These are phyloP conservation scores for Solanum aculeatissimum DNA, from an alignment of 305 asterid species.

Conservation along the genomic window DNA sequence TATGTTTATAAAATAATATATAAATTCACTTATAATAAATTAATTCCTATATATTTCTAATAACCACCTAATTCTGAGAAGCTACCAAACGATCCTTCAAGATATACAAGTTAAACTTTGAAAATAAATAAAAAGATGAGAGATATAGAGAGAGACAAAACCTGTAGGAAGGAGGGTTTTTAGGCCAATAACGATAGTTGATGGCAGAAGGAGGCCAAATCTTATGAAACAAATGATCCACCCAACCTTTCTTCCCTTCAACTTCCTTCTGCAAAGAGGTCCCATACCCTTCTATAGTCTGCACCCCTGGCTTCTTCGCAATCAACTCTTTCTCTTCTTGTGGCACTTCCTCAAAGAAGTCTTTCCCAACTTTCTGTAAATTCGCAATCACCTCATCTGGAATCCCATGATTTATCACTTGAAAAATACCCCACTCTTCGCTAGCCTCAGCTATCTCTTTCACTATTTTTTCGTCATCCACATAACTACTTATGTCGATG, in stretches of 20 bases:
- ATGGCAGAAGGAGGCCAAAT: slow-evolving; percentile 47
- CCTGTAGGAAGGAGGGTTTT: slow-evolving; percentile 53
- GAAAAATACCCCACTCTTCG: slow-evolving; percentile 56
- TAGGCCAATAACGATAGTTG: slow-evolving; percentile 48
- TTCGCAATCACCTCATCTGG: slow-evolving; percentile 31
- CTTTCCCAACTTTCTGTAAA: slow-evolving; percentile 42
- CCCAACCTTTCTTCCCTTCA: slow-evolving; percentile 64
- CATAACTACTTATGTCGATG: slow-evolving; percentile 18
- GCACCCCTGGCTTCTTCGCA: slow-evolving; percentile 31
- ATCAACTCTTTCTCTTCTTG: slow-evolving; percentile 35
- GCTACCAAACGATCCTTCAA: too few species aligned
- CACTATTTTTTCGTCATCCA: slow-evolving; percentile 13
- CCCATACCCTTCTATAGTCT: slow-evolving; percentile 51
- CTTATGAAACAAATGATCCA: slow-evolving; percentile 59
- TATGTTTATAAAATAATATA: too few species aligned
- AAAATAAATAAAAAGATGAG: not conserved
- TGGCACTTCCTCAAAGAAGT: slow-evolving; percentile 45
- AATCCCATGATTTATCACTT: slow-evolving; percentile 55
- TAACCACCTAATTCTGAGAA: too few species aligned
- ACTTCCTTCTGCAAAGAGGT: slow-evolving; percentile 36
- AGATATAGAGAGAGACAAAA: not conserved
- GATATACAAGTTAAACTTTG: too few species aligned
- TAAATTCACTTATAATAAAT: too few species aligned
- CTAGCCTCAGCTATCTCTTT: slow-evolving; percentile 27
- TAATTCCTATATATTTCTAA: too few species aligned